phyloP scores from a whole-genome alignment of 1,284 basidiomycete species.

The Puccinia sorghi region DNA sequence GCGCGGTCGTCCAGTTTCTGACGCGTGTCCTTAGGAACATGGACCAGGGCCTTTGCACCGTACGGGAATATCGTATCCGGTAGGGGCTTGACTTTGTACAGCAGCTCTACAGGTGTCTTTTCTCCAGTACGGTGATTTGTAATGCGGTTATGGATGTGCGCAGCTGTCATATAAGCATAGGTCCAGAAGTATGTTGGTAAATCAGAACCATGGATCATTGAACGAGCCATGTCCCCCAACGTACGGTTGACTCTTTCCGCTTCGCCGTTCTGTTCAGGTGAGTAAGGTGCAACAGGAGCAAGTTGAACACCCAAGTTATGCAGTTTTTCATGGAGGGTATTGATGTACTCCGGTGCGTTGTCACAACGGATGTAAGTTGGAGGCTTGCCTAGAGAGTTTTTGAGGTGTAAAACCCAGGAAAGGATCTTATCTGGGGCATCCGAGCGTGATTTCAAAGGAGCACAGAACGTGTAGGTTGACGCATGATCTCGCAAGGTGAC shows the following conservation, averaged over 20 bases:
- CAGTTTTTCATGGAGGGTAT: too few relatives aligned
- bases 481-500: neutral
- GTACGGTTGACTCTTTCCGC: slow-evolving; percentile 11
- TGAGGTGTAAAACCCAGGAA: neutral
- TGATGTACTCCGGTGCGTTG: too few relatives aligned
- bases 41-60: slow-evolving; percentile 13
- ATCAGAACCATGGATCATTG: neutral
- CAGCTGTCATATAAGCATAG: neutral
- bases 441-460: neutral
- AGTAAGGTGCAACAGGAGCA: neutral
- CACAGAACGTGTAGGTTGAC: neutral
- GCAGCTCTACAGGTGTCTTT: neutral
- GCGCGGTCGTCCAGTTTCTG: neutral
- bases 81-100: neutral
- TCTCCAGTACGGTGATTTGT: neutral
- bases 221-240: slow-evolving; percentile 6
- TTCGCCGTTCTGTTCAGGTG: slow-evolving; percentile 4
- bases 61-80: neutral
- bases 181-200: neutral
- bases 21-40: neutral
- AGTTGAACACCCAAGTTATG: neutral
- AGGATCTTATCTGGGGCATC: neutral
- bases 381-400: neutral
- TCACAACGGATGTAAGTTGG: neutral
- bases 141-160: slow-evolving; percentile 14